Evolutionary conservation across 1,284 basidiomycete genomes (phyloP).

Genomic region (Microbotryomycetes sp.): DNA sequence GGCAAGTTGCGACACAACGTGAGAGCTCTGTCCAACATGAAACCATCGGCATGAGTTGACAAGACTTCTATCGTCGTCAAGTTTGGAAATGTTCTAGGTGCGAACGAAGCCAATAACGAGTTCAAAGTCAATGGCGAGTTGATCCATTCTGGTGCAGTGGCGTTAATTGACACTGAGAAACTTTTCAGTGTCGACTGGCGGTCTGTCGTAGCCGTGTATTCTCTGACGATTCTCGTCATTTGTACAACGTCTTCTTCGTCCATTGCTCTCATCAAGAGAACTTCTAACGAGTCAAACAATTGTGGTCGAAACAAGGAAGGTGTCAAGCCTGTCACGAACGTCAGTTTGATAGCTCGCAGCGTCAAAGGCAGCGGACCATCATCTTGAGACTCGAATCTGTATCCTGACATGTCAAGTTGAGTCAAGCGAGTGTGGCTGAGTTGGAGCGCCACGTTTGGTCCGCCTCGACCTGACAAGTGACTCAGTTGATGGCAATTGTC

Average conservation of each 20-base stretch:
- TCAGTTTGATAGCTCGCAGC: not conserved
- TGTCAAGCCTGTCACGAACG: not conserved
- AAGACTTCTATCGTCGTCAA: not conserved
- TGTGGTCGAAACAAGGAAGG: not conserved
- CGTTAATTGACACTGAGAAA: not conserved
- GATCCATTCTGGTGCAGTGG: not conserved
- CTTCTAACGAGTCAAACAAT: not conserved
- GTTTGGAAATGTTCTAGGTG: not conserved
- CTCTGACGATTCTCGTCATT: not conserved
- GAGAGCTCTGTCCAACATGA: not conserved
- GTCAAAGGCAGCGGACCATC: not conserved
- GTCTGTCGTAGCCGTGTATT: not conserved
- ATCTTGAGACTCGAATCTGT: not conserved
- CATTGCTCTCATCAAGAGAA: not conserved
- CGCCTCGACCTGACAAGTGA: not conserved
- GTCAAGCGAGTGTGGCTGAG: not conserved
- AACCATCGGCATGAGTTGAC: not conserved
- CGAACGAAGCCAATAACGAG: not conserved
- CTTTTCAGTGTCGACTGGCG: not conserved
- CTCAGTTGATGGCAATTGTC: not conserved
- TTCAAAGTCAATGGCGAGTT: not conserved
- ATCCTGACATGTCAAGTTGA: not conserved
- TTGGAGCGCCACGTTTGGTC: not conserved
- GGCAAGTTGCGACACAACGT: not conserved
- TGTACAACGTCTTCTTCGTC: not conserved